Base-by-base conservation (phyloP, 2,329 filamentous ascomycete species). In the Chalara sp. region DNA sequence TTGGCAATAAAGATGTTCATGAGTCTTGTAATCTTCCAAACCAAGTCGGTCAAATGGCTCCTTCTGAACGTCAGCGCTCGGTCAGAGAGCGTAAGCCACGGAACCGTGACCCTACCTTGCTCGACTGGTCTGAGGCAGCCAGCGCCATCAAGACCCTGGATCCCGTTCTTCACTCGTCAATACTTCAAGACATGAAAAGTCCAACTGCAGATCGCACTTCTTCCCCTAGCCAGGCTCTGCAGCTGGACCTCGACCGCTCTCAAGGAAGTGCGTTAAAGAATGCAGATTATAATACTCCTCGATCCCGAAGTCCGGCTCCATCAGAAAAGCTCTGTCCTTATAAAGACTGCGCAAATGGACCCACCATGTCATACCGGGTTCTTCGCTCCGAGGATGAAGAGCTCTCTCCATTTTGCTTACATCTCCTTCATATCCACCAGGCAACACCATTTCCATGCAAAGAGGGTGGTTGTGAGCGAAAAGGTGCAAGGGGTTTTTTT, bases 51-150 rank as follows among this genome's bases (percentile, higher is more conserved):
- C 21, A 21, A 21, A 21, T 21, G 21, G 21, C 21, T 21, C 21
- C 3, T 21, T 21, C 21, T 21, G 21, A 21, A 21, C 21, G 21
- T 21, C 21, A 21, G 21, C 3, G 3, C 21, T 21, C 61, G 41
- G 39, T 44, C 30, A 53, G 60, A 43, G 31, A 53, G 45, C 52
- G 59, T 31, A 60, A 54, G 45, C 62, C 61, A 46, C 53, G 52
- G 10, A 55, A 61, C 33, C 53, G 53, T 29, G 61, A 62, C 46
- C 56, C 60, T 6, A 56, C 51, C 35, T 55, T 64, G 7, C 51
- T 64, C 30, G 61, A 53, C 50, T 65, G 63, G 63, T 55, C 56
- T n/a, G 55, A 64, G 39, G 62, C 62, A n/a, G 56, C 61, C 13
- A 55, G 59, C 31, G 50, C 53, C 6, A 60, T 64, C 12, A 56